These are phyloP conservation scores for Paramecium pentaurelia DNA, from an alignment of 73 alveolate species.

Conservation along the genomic window DNA sequence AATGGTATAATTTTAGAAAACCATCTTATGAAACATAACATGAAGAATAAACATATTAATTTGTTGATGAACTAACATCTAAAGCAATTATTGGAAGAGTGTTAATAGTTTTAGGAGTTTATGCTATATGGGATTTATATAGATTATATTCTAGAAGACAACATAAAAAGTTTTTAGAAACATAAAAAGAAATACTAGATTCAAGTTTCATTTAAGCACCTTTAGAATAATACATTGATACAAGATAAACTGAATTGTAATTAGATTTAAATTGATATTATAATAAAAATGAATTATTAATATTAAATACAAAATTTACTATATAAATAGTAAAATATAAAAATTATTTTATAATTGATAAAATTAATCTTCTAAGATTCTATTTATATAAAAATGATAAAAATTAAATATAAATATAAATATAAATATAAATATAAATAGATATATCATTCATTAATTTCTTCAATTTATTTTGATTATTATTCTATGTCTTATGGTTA, in stretches of 20 bases:
- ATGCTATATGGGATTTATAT: constrained; percentile 6
- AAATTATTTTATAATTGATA: too few species aligned
- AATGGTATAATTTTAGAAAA: neutral
- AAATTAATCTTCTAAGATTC: too few species aligned
- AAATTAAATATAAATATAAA: neutral
- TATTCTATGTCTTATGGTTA: neutral
- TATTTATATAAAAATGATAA: too few species aligned
- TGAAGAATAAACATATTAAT: neutral
- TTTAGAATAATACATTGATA: neutral
- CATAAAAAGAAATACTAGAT: constrained; percentile 2
- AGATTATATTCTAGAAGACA: neutral
- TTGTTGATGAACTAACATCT: constrained; percentile 1
- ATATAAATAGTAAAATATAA: too few species aligned
- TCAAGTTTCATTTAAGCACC: neutral
- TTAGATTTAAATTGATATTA: neutral
- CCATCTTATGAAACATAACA: neutral
- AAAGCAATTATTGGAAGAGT: neutral
- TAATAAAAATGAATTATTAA: neutral
- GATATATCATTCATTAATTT: neutral
- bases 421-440: neutral
- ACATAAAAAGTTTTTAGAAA: constrained; percentile 21
- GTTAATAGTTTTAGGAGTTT: neutral
- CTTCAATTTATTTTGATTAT: neutral
- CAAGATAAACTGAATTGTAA: neutral
- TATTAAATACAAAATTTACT: too few species aligned